phyloP scores from a whole-genome alignment of 2,329 filamentous ascomycete species.

The Neonectria hederae region DNA sequence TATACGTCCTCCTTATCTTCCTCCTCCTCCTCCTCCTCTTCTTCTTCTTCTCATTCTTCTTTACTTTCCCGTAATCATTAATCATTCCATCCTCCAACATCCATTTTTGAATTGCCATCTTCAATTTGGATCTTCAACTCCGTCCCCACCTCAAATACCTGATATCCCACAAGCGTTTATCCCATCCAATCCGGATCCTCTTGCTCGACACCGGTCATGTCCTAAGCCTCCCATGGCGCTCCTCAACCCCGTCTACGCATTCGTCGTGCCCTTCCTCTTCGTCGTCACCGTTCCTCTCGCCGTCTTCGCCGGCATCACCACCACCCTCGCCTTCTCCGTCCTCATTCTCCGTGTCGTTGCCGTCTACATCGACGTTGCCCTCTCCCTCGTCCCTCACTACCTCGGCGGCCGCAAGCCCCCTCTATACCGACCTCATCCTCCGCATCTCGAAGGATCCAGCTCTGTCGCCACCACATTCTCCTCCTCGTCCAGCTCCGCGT shows the following conservation, averaged over 20 bases:
- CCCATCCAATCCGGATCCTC: background rate
- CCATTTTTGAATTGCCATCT: background rate
- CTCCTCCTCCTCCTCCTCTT: background rate
- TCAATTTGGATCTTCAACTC: background rate
- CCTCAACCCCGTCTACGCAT: slow-evolving; percentile 63
- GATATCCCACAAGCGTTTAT: background rate
- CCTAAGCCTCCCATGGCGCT: slow-evolving; percentile 55
- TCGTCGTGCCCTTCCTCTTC: slow-evolving; percentile 70
- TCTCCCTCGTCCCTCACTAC: slow-evolving; percentile 66
- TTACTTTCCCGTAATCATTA: slow-evolving; percentile 6
- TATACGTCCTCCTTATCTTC: background rate
- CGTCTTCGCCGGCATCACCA: slow-evolving; percentile 70
- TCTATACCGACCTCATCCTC: slow-evolving; percentile 37
- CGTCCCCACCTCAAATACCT: slow-evolving; percentile 14
- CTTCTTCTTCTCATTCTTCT: slow-evolving; percentile 10
- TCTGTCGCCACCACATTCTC: slow-evolving; percentile 20
- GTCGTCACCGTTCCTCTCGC: slow-evolving; percentile 70
- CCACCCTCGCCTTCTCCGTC: slow-evolving; percentile 67
- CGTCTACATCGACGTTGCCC: slow-evolving; percentile 70
- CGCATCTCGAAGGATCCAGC: slow-evolving; percentile 1
- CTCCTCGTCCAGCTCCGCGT: slow-evolving; percentile 32
- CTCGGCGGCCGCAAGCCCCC: slow-evolving; percentile 54
- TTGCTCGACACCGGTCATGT: slow-evolving; percentile 26
- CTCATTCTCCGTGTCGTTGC: slow-evolving; percentile 68
- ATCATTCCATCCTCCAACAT: slow-evolving; percentile 7